These are phyloP conservation scores for Malus domestica DNA, from an alignment of 306 rosid genomes.

Conservation along the genomic window ASM211411v1 NC_041803.1:36172501-36173000, in stretches of 20 bases:
- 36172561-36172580: conserved; percentile 12
- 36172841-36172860: neutral
- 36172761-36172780: neutral
- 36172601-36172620: neutral
- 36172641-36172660: neutral
- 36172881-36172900: neutral
- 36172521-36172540: neutral
- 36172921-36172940: neutral
- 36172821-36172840: neutral
- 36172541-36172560: conserved; percentile 1
- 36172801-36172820: neutral
- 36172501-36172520: conserved; percentile 13
- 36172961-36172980: neutral
- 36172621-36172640: neutral
- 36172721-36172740: neutral
- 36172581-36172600: neutral
- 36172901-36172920: neutral
- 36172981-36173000: neutral
- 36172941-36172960: neutral
- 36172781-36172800: neutral
- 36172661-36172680: conserved; percentile 7
- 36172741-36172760: neutral
- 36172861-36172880: neutral
- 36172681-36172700: neutral
- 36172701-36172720: neutral